These are phyloP conservation scores for Actinidia polygama DNA, from an alignment of 179 eudicot species.

Conservation along the genomic window DNA sequence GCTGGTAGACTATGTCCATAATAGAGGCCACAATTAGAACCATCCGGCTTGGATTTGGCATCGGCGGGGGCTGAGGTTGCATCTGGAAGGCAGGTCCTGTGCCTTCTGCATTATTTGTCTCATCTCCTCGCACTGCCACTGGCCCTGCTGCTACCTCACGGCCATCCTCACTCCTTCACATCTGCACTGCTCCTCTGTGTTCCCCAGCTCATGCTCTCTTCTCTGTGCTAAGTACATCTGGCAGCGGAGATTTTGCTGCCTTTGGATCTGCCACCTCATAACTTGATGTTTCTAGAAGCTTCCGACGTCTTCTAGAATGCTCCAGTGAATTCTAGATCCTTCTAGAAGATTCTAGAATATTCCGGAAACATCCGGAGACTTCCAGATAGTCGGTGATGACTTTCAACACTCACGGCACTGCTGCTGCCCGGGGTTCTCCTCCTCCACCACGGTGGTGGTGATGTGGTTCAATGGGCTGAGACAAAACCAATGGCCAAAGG, in stretches of 20 bases:
- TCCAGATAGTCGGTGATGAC: no score
- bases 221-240: neutral
- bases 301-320: no score
- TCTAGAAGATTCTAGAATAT: no score
- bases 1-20: no score
- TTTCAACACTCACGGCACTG: constrained; percentile 20
- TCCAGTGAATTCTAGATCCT: no score
- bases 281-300: no score
- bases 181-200: constrained; percentile 6
- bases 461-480: neutral
- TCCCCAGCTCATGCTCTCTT: neutral
- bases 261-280: constrained; percentile 5
- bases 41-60: constrained; percentile 10
- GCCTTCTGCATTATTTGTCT: constrained; percentile 3
- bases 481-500: constrained; percentile 7
- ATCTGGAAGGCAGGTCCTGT: neutral
- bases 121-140: neutral
- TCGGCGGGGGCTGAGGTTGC: constrained; percentile 1
- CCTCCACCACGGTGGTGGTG: constrained; percentile 18
- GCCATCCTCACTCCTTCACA: neutral
- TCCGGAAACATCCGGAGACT: no score
- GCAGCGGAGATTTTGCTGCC: constrained; percentile 20
- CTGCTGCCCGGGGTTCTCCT: neutral
- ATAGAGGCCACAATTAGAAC: constrained; percentile 1
- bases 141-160: constrained; percentile 1